Percentiles rank a stretch among this genome's conserved stretches.
phyloP scores from a whole-genome alignment of 768 basidiomycete genomes.

The Steccherinum ochraceum region DNA sequence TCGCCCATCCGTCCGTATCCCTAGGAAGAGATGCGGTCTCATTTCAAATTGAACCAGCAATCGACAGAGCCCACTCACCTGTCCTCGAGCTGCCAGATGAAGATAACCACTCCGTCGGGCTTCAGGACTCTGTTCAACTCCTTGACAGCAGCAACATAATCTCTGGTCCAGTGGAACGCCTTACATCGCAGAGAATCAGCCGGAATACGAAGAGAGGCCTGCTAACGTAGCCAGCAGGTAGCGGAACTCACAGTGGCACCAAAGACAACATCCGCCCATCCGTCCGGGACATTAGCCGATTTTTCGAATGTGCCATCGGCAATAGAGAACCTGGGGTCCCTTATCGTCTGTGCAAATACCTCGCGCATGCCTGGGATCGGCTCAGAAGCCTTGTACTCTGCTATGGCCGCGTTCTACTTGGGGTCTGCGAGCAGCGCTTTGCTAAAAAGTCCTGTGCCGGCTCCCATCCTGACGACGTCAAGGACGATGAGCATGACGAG shows the following conservation, averaged over 20 bases:
- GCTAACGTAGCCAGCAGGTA: too few relatives aligned
- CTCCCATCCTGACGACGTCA: background rate
- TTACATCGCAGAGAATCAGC: too few relatives aligned
- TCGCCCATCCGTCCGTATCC: background rate
- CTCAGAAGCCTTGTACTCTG: background rate
- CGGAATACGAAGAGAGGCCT: too few relatives aligned
- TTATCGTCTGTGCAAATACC: background rate
- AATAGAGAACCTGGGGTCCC: background rate
- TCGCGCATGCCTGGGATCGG: background rate
- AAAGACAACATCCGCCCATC: background rate
- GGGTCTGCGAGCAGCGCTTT: background rate
- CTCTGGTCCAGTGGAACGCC: background rate
- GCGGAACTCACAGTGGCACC: background rate
- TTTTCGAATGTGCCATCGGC: background rate
- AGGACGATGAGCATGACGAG: background rate
- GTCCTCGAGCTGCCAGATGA: background rate
- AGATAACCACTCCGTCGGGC: background rate
- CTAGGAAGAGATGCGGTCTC: too few relatives aligned
- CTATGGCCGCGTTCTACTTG: background rate
- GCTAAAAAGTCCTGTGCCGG: background rate
- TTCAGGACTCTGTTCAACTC: background rate
- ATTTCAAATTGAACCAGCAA: too few relatives aligned
- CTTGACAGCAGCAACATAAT: background rate
- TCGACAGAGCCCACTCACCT: too few relatives aligned
- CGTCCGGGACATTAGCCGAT: background rate